Evolutionary conservation across 2,329 filamentous ascomycete genomes (phyloP), one percentile per base, ranked within the genome.

Genomic region (Aspergillus eucalypticola): DNA sequence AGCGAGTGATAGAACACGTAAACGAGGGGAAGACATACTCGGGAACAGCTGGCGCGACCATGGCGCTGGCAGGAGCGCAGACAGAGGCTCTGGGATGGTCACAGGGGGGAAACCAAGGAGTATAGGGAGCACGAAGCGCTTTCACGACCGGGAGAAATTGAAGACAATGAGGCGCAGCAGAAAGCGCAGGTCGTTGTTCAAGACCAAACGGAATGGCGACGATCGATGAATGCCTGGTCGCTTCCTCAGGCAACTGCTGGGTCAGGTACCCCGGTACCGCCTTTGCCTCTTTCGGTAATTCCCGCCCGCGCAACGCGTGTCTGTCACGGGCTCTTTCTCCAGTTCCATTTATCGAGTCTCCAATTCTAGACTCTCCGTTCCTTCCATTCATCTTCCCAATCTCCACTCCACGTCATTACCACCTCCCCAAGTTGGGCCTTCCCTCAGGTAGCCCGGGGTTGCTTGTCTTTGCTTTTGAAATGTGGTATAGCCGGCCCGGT

Each of bases 21-120:
- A 67, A 66, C 57, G 59, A 58, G 62, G 66, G 63, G 69, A 54
- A 69, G 52, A 79, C 87, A 71, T 82, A 91, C 89, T 91, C 89
- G 68, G 89, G 89, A 66, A 91, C 87, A 74, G 88, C 88, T 75
- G 89, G 89, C 79, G 86, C 85, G 75, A 90, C 84, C 88, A 90
- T 90, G 71, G 79, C 79, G 80, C 70, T 61, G 61, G 66, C 64
- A 70, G 51, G 52, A 61, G 64, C 66, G 68, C 64, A 63, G 60
- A 53, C 15, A 44, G 44, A 35, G 42, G 54, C 60, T 61, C 19
- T 17, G 54, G 50, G 56, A 55, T 10, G 23, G 19, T 51, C 23
- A 54, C 39, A 54, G 27, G 57, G 27, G 19, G 23, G 27, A 32
- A 58, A 42, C 21, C 15, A 41, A 35, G 53, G 27, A 44, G 53